Conservation (phyloP, 108 stramenopile genomes). For the Nannochloropsis salina region DNA sequence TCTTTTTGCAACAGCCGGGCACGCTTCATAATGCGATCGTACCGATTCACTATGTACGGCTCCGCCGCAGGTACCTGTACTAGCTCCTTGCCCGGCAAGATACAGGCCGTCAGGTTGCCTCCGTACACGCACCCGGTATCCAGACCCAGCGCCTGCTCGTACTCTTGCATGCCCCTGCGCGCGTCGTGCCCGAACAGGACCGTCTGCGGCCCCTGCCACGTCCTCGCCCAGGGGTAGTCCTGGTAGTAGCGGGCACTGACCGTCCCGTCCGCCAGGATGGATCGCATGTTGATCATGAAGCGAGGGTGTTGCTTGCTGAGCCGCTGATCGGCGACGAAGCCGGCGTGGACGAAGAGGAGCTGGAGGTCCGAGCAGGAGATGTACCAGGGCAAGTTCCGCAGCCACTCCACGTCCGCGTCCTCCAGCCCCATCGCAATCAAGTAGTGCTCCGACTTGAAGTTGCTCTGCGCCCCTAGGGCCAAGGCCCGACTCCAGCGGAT, state of each 20-base stretch:
- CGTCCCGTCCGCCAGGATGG: conserved; percentile 70
- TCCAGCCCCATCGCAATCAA: conserved; percentile 71
- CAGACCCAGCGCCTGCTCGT: conserved; percentile 80
- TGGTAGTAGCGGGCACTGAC: conserved; percentile 85
- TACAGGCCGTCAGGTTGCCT: conserved; percentile 77
- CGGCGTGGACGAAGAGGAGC: conserved; percentile 84
- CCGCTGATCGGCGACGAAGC: conserved; percentile 71
- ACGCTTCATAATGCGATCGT: not conserved
- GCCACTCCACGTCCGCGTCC: conserved; percentile 73
- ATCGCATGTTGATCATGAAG: conserved; percentile 70
- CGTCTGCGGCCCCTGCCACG: conserved; percentile 85
- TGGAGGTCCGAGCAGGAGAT: conserved; percentile 73
- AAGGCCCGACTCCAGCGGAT: conserved; percentile 70
- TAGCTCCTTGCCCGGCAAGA: conserved; percentile 74
- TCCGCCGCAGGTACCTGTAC: conserved; percentile 36
- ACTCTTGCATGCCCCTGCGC: conserved; percentile 77
- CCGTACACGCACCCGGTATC: conserved; percentile 95
- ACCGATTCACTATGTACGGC: conserved; percentile 28
- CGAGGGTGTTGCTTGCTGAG: conserved; percentile 66
- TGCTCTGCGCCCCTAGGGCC: not conserved
- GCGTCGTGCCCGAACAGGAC: conserved; percentile 92
- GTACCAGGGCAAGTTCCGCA: conserved; percentile 79
- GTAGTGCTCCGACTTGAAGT: conserved; percentile 65
- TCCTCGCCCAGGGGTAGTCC: conserved; percentile 66
- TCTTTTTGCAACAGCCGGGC: not conserved